Percentiles rank a stretch among this genome's conserved stretches.
These are phyloP conservation scores for Chionographis japonica DNA, from an alignment of 106 monocot species.

Conservation along the genomic window DNA sequence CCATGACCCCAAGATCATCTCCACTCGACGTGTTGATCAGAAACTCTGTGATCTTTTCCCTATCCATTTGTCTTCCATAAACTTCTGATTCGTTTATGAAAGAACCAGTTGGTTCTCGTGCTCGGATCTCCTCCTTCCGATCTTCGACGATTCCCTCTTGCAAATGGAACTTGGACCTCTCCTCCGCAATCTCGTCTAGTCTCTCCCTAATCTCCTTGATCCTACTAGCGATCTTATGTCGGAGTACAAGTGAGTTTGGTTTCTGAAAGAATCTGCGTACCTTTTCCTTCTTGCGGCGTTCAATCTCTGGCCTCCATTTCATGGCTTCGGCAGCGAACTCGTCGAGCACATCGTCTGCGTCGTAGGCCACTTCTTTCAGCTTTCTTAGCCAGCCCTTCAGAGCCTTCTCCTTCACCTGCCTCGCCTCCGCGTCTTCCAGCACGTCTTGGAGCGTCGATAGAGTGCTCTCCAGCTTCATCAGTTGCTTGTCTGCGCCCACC, in stretches of 20 bases:
- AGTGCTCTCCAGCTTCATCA: constrained; percentile 22
- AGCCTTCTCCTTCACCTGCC: constrained; percentile 12
- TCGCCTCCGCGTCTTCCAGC: constrained; percentile 33
- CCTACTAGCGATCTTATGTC: constrained; percentile 6
- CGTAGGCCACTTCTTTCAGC: constrained; percentile 30
- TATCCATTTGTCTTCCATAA: constrained; percentile 32
- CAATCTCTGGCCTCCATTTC: background rate
- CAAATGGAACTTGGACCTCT: constrained; percentile 21
- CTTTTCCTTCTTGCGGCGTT: background rate
- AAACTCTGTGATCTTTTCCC: constrained; percentile 16
- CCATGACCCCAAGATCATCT: constrained; percentile 16
- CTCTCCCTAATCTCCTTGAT: constrained; percentile 24
- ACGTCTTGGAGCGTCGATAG: constrained; percentile 19
- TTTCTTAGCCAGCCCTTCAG: constrained; percentile 27
- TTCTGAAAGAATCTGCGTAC: background rate
- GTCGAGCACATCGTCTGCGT: constrained; percentile 34
- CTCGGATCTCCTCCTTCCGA: background rate
- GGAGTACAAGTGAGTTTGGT: background rate
- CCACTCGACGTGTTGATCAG: background rate
- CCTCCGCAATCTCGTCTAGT: constrained; percentile 30
- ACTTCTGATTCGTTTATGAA: constrained; percentile 27
- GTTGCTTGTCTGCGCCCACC: constrained; percentile 9
- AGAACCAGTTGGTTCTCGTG: constrained; percentile 9
- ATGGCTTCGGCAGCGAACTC: background rate
- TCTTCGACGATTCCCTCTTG: background rate